phyloP scores from a whole-genome alignment of 768 basidiomycete species.

The Lentinula detonsa region DNA sequence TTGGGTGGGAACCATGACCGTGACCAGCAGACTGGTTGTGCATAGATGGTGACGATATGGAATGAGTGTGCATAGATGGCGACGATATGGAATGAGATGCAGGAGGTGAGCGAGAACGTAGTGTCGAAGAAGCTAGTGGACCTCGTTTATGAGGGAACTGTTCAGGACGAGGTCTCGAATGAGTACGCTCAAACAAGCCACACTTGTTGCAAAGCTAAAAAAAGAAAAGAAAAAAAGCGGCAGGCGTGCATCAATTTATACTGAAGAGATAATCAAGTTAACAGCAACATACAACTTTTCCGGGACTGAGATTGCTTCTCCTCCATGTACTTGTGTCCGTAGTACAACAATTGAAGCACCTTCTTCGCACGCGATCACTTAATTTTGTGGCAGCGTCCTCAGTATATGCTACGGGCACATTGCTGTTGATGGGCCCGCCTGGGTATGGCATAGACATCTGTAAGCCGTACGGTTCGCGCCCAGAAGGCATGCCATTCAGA shows the following conservation, averaged over 20 bases:
- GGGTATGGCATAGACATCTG: slow-evolving; percentile 1
- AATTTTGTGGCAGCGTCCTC: slow-evolving; percentile 80
- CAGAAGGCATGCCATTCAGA: not conserved
- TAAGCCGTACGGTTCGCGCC: not conserved
- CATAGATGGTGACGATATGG: slow-evolving; percentile 11
- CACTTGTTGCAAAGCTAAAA: slow-evolving; percentile 59
- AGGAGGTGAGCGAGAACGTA: slow-evolving; percentile 45
- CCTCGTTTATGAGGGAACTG: slow-evolving; percentile 80
- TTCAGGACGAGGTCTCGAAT: slow-evolving; percentile 71
- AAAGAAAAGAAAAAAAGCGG: not conserved
- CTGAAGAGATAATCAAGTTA: not conserved
- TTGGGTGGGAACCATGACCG: not conserved
- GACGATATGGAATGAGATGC: slow-evolving; percentile 18
- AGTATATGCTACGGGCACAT: slow-evolving; percentile 36
- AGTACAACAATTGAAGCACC: slow-evolving; percentile 83
- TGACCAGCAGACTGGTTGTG: not conserved
- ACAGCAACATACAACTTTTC: slow-evolving; percentile 61
- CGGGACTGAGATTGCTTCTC: slow-evolving; percentile 68
- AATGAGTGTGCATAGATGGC: slow-evolving; percentile 15
- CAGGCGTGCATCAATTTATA: not conserved
- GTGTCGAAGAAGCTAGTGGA: slow-evolving; percentile 47
- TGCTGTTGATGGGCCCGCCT: not conserved
- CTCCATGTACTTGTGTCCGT: slow-evolving; percentile 84
- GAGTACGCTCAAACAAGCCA: slow-evolving; percentile 75
- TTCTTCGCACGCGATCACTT: slow-evolving; percentile 65